Evolutionary conservation across 2,329 filamentous ascomycete species (phyloP).

Genomic region (Triangularia verruculosa): DNA sequence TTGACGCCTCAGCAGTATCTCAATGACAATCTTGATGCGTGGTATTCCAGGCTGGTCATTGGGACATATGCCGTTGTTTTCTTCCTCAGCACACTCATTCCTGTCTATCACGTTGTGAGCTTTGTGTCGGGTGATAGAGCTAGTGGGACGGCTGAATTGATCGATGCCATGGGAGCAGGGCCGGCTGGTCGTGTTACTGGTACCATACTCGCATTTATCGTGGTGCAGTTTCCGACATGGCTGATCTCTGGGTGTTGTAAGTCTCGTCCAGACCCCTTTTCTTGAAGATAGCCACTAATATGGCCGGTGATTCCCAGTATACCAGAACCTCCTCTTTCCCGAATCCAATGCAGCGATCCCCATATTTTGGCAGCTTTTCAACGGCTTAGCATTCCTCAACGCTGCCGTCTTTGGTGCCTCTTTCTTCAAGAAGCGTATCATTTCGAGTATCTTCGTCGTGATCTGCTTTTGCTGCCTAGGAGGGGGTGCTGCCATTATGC

Average conservation of each 20-base stretch:
- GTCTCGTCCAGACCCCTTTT: not conserved
- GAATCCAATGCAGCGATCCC: constrained; percentile 31
- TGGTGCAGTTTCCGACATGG: constrained; percentile 37
- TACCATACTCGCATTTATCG: constrained; percentile 30
- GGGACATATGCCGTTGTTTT: constrained; percentile 28
- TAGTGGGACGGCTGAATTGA: constrained; percentile 32
- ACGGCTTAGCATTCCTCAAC: constrained; percentile 56
- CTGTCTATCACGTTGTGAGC: constrained; percentile 20
- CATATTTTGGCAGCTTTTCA: constrained; percentile 46
- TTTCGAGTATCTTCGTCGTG: constrained; percentile 21
- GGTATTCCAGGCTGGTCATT: constrained; percentile 32
- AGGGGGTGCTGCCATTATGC: constrained; percentile 18
- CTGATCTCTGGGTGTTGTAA: constrained; percentile 37
- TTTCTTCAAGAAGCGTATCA: constrained; percentile 33
- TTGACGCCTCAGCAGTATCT: constrained; percentile 11
- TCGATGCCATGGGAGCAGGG: constrained; percentile 46
- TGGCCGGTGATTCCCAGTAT: constrained; percentile 25
- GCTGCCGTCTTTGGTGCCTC: constrained; percentile 55
- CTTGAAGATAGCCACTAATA: not conserved
- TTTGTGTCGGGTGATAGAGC: constrained; percentile 33
- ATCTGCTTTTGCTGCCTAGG: constrained; percentile 16
- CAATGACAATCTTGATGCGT: not conserved
- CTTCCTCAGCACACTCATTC: constrained; percentile 23
- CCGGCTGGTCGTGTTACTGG: constrained; percentile 27
- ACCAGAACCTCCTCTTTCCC: constrained; percentile 32